Conservation (phyloP, 768 basidiomycete species). For the Termitomyces sp. region DNA sequence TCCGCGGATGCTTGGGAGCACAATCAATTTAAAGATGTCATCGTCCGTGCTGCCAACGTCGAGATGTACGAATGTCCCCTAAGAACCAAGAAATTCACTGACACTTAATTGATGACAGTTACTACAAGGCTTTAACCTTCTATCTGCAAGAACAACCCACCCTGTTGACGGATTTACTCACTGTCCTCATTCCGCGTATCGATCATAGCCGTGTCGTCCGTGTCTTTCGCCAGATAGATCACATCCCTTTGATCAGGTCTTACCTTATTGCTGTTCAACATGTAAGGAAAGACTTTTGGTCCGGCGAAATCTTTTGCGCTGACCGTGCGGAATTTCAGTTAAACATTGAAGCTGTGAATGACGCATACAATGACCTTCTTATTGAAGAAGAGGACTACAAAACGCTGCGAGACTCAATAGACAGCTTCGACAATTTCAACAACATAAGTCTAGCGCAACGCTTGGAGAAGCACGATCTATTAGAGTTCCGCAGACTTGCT, state of each 20-base stretch:
- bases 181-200: slow-evolving; percentile 88
- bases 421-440: slow-evolving; percentile 98
- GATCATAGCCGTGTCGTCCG: slow-evolving; percentile 95
- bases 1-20: slow-evolving; percentile 99
- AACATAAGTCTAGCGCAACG: slow-evolving; percentile 80
- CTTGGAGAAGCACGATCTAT: slow-evolving; percentile 82
- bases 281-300: slow-evolving; percentile 39
- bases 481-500: slow-evolving; percentile 93
- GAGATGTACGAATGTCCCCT: slow-evolving; percentile 65
- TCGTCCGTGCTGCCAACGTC: slow-evolving; percentile 94
- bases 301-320: neutral
- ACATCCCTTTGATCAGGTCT: slow-evolving; percentile 90
- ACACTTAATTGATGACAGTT: slow-evolving; percentile 38
- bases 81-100: neutral
- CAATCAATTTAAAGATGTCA: slow-evolving; percentile 98
- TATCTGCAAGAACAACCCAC: slow-evolving; percentile 93
- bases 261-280: slow-evolving; percentile 98
- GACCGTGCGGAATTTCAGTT: slow-evolving; percentile 38
- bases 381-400: slow-evolving; percentile 99
- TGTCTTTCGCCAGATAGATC: slow-evolving; percentile 92
- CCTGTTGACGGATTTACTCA: slow-evolving; percentile 87
- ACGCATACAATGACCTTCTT: slow-evolving; percentile 95
- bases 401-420: slow-evolving; percentile 94
- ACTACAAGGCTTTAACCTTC: slow-evolving; percentile 93
- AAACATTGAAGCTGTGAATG: slow-evolving; percentile 96